Evolutionary conservation across 164 flowering plant species (phyloP), one percentile per base, ranked within the genome.

Genomic region (Magnolia sinica): DNA sequence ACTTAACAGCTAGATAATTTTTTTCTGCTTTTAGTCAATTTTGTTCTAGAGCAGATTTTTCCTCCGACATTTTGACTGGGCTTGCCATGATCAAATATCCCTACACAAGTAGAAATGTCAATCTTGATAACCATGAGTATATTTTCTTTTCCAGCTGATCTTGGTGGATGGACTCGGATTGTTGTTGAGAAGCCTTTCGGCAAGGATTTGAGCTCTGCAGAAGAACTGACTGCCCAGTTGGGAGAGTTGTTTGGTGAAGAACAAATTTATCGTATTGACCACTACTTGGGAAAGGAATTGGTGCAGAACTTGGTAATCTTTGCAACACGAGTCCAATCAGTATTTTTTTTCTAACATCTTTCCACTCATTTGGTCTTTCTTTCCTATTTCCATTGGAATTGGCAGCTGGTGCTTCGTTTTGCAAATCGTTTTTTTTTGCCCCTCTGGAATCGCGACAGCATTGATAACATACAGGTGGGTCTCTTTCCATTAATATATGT

Each of bases 161-260:
- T 87, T 85, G 94, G 96, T 87, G 99, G 99, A 79, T 96, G 99
- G 99, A 96, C 96, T 76, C 89, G 99, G 6, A 81, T 94, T 79
- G 97, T 96, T 81, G 97, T 96, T 79, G 99, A 96, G 85, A 96
- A 96, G 87, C 99, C 99, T 61, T 96, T 96, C 78, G 99, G 99
- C 24, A 96, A 85, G 84, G 99, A 96, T 86, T 83, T 96, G 84
- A 89, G 87, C 29, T 86, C 97, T 70, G 82, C 99, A 52, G 99
- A 96, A 83, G 79, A 88, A 78, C 90, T 96, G 27, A 96, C 98
- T 80, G 9, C 88, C 58, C 93, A 96, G 77, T 92, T 96, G 67
- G 99, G 99, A 73, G 91, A 89, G 80, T 81, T 96, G 72, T 96
- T 96, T 83, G 93, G 91, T 7, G 99, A 96, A 76, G 85, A 89